A percentile compares a stretch with the other conserved stretches of the same genome.
Conservation (phyloP, 805 yeast genomes). For the Yarrowia divulgata region DNA sequence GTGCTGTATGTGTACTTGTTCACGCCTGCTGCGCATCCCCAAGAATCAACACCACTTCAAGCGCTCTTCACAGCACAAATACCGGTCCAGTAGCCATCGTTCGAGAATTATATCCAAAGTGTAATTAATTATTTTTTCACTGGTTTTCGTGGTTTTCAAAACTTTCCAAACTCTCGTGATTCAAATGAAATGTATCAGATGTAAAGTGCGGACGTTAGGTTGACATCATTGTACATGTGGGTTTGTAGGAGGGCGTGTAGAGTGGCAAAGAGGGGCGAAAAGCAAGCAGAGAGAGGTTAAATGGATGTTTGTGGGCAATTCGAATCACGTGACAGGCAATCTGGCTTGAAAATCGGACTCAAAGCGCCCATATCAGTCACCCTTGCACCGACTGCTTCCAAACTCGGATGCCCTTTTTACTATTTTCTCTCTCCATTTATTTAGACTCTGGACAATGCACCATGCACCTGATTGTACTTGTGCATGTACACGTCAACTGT, state of each 20-base stretch:
- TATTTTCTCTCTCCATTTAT: neutral
- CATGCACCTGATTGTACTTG: neutral
- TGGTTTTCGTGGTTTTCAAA: neutral
- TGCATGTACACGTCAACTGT: conserved; percentile 27
- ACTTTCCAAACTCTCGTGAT: conserved; percentile 1
- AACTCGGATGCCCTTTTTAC: neutral
- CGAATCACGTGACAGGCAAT: neutral
- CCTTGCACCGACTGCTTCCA: conserved; percentile 4
- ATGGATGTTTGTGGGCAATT: too few relatives aligned
- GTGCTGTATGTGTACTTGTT: neutral
- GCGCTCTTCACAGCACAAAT: too few relatives aligned
- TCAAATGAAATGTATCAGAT: conserved; percentile 27
- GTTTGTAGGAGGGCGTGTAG: neutral
- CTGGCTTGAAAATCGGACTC: neutral
- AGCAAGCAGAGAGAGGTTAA: too few relatives aligned
- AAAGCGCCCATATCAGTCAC: neutral
- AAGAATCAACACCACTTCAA: neutral
- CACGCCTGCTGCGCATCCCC: too few relatives aligned
- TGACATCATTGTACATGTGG: conserved; percentile 27
- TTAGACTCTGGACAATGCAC: neutral
- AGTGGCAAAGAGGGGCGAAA: conserved; percentile 6
- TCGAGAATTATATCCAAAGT: neutral
- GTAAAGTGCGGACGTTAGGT: conserved; percentile 4
- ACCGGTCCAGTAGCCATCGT: too few relatives aligned
- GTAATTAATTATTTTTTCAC: neutral